Conservation (phyloP, 352 stramenopile species). For the Globisporangium iwayamae region DNA sequence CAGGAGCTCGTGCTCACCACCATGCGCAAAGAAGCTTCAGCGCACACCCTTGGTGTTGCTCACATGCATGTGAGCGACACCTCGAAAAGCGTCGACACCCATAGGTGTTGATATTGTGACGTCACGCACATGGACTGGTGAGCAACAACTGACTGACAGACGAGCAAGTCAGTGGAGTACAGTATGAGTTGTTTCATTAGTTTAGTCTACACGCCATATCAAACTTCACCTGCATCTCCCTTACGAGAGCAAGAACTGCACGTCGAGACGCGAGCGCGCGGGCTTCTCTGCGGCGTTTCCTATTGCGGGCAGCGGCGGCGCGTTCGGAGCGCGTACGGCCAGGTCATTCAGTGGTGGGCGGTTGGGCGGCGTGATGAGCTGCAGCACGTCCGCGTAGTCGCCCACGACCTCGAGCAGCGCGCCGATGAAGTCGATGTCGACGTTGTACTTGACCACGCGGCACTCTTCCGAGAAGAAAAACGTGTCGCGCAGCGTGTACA, state of each 20-base stretch:
- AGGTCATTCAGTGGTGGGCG: conserved; percentile 33
- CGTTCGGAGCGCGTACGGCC: conserved; percentile 20
- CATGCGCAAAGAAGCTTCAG: too few species aligned
- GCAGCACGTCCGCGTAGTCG: conserved; percentile 33
- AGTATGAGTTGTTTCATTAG: background rate
- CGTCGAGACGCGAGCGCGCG: conserved; percentile 28
- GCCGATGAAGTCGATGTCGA: conserved; percentile 35
- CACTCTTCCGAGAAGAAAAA: conserved; percentile 42
- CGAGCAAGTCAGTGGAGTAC: background rate
- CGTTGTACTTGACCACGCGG: conserved; percentile 41
- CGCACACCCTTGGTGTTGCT: too few species aligned
- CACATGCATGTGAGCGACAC: too few species aligned
- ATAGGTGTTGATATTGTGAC: too few species aligned
- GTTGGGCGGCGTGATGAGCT: conserved; percentile 31
- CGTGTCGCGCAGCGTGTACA: conserved; percentile 37
- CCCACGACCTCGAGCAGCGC: conserved; percentile 29
- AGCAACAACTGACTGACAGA: too few species aligned
- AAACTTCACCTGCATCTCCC: background rate
- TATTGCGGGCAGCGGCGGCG: background rate
- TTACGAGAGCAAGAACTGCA: conserved; percentile 35
- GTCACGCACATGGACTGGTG: too few species aligned
- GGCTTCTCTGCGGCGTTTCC: background rate
- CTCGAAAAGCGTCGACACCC: too few species aligned
- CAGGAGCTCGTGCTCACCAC: too few species aligned
- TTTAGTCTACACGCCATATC: background rate